phyloP scores from a whole-genome alignment of 768 basidiomycete species.

The Leccinum obscurum region DNA sequence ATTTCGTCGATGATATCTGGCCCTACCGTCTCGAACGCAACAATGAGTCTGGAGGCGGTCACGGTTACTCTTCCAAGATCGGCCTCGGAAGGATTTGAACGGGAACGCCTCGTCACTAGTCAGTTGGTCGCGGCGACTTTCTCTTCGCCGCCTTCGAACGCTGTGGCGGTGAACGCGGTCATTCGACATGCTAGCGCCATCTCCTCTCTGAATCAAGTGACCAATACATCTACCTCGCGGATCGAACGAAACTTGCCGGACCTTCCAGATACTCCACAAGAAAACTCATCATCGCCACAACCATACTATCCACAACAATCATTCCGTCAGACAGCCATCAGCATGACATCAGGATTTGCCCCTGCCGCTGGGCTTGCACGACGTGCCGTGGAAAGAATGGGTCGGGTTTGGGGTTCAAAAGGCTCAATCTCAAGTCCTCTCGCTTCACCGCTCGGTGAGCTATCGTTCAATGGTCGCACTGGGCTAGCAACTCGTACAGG shows the following conservation, averaged over 20 bases:
- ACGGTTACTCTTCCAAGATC: conserved; percentile 31
- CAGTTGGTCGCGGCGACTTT: conserved; percentile 46
- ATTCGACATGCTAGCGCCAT: conserved; percentile 21
- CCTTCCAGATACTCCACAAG: conserved; percentile 26
- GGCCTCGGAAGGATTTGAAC: conserved; percentile 33
- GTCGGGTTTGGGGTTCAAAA: conserved; percentile 57
- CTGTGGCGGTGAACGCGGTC: conserved; percentile 30
- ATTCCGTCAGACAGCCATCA: conserved; percentile 67
- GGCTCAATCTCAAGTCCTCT: conserved; percentile 40
- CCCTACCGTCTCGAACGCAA: conserved; percentile 26
- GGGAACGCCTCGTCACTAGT: conserved; percentile 43
- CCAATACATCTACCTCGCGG: conserved; percentile 28
- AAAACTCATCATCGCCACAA: conserved; percentile 7
- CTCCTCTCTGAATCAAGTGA: conserved; percentile 25
- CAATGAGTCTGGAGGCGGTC: conserved; percentile 33
- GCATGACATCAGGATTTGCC: conserved; percentile 66
- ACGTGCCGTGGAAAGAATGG: conserved; percentile 77
- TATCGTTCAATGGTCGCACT: conserved; percentile 38
- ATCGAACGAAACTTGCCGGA: conserved; percentile 32
- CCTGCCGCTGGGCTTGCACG: conserved; percentile 76
- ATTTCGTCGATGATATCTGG: conserved; percentile 31
- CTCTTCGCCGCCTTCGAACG: conserved; percentile 24
- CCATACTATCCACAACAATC: conserved; percentile 29
- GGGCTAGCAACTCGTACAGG: conserved; percentile 38
- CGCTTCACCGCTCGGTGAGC: conserved; percentile 45